These are phyloP conservation scores for Hypoxylon perforatum DNA, from an alignment of 495 filamentous ascomycete genomes.

Conservation along the genomic window DNA sequence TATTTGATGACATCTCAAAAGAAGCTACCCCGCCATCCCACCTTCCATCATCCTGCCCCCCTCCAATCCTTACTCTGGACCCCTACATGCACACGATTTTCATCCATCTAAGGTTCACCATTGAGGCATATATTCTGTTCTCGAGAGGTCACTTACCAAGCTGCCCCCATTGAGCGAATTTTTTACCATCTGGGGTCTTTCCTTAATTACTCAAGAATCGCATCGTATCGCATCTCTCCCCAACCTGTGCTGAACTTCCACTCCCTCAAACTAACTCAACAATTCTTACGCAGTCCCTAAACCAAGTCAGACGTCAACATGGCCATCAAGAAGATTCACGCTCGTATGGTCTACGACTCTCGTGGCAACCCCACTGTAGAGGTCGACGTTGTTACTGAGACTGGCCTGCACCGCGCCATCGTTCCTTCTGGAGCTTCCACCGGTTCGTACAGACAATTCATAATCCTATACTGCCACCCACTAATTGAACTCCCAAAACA, in stretches of 20 bases:
- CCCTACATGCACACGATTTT: conserved; percentile 30
- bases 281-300: conserved; percentile 20
- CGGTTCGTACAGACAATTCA: conserved; percentile 65
- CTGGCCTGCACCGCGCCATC: conserved; percentile 97
- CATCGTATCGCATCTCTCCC: conserved; percentile 6
- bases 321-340: conserved; percentile 98
- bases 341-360: conserved; percentile 98
- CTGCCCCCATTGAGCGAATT: conserved; percentile 36
- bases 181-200: conserved; percentile 11
- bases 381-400: conserved; percentile 96
- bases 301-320: conserved; percentile 64
- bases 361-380: conserved; percentile 95
- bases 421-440: conserved; percentile 98
- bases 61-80: conserved; percentile 21
- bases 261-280: conserved; percentile 26
- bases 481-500: conserved; percentile 50
- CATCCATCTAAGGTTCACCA: conserved; percentile 14
- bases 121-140: conserved; percentile 47
- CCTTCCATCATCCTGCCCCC: conserved; percentile 11
- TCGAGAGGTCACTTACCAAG: conserved; percentile 16
- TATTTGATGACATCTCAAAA: conserved; percentile 37
- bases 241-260: conserved; percentile 2
- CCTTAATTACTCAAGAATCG: conserved; percentile 10
- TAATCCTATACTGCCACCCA: conserved; percentile 11
- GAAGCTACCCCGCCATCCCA: conserved; percentile 48